Conservation (phyloP, 2,329 filamentous ascomycete genomes). For the Colletotrichum navitas region DNA sequence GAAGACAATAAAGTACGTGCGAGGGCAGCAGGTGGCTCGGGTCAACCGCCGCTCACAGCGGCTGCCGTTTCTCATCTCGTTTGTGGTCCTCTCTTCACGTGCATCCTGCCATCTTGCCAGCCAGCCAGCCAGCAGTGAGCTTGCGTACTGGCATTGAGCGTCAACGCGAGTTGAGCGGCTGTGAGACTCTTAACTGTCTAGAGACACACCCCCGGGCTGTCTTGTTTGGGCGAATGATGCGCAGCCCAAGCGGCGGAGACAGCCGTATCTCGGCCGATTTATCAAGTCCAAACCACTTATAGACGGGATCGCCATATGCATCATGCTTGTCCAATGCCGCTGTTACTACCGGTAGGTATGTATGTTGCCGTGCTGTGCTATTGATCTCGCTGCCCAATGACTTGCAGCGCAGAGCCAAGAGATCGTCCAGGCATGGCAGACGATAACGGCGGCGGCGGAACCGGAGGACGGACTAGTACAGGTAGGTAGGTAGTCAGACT, state of each 20-base stretch:
- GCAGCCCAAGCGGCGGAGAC: conserved; percentile 1
- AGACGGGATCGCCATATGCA: conserved; percentile 34
- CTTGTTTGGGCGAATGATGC: conserved; percentile 25
- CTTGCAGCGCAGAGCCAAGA: conserved; percentile 35
- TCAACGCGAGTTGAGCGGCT: background rate
- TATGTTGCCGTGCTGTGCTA: background rate
- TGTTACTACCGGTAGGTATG: background rate
- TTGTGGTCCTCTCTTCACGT: conserved; percentile 3
- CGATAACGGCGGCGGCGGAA: conserved; percentile 5
- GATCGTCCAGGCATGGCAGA: conserved; percentile 19
- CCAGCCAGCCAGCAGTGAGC: background rate
- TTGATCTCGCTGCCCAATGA: conserved; percentile 16
- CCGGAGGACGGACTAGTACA: background rate
- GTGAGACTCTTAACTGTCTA: background rate
- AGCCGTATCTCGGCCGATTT: conserved; percentile 36
- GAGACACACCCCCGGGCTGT: conserved; percentile 14
- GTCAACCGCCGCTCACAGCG: conserved; percentile 22
- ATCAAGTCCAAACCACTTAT: conserved; percentile 25
- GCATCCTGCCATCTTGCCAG: background rate
- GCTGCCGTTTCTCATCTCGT: conserved; percentile 24
- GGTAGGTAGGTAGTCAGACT: background rate
- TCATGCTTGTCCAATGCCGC: conserved; percentile 21
- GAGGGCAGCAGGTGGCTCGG: conserved; percentile 31
- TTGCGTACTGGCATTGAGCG: background rate
- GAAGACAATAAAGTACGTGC: conserved; percentile 2